Evolutionary conservation across 2,329 filamentous ascomycete genomes (phyloP), one percentile per base, ranked within the genome.

Genomic region (Verticillium nonalfalfae): DNA sequence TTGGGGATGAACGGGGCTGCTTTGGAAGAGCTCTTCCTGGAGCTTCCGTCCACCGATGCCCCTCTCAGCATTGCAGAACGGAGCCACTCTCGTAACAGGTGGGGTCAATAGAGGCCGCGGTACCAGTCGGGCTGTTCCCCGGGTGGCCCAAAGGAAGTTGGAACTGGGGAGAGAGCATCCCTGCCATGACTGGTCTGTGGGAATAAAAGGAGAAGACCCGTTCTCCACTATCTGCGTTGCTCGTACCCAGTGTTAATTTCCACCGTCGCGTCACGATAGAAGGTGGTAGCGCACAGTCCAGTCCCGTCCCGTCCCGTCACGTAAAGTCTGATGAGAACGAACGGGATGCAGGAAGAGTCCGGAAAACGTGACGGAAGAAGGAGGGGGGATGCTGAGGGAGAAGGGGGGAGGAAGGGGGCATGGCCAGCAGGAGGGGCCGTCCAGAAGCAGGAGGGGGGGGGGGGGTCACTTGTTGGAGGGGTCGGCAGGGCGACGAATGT

Each of bases 271-370:
- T 50, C 45, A 50, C 45, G 61, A 56, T 57, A 62, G 62, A 54
- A 61, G 45, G 61, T 61, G 57, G 61, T 61, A 40, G 61, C 60
- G 59, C 59, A 63, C 61, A 50, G 45, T 50, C 45, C 39, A 50
- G 45, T 50, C 45, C 39, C 36, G 21, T 57, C 13, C 31, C 39
- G 39, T 56, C 33, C 36, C 58, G 60, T 56, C 62, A 60, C 56
- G 62, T 54, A 63, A 59, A 58, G 58, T 59, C 50, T 60, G 36
- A 55, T 10, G 26, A 50, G 36, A 56, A 13, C 13, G 57, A 57
- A 60, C 58, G 59, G 57, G 59, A 56, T 38, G 40, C 40, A 40
- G 59, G 31, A 21, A 56, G 58, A 58, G 40, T 21, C 38, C 59
- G 50, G 40, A 58, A 31, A 35, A 57, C 45, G 50, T 18, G 50